These are phyloP conservation scores for Thelephora terrestris DNA, from an alignment of 1,284 basidiomycete species.

Conservation along the genomic window DNA sequence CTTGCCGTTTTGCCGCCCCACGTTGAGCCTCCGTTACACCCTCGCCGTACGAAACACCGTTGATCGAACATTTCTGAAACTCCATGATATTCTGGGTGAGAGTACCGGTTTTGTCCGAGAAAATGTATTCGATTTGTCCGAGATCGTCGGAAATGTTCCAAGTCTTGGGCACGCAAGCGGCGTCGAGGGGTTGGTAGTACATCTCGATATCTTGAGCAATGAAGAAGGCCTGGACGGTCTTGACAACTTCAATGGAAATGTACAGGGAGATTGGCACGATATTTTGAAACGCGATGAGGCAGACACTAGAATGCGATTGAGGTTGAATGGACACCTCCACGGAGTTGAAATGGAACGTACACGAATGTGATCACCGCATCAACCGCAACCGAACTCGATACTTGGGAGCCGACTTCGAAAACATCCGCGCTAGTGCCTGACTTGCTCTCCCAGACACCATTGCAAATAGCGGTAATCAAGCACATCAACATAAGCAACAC, in stretches of 20 bases:
- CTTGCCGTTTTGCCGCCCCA: slow-evolving; percentile 80
- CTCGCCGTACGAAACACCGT: slow-evolving; percentile 82
- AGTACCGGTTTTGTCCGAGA: slow-evolving; percentile 96
- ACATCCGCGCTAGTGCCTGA: slow-evolving; percentile 59
- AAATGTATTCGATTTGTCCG: slow-evolving; percentile 96
- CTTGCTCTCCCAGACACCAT: slow-evolving; percentile 60
- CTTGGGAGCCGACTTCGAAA: slow-evolving; percentile 62
- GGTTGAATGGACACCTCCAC: background rate
- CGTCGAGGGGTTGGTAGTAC: slow-evolving; percentile 87
- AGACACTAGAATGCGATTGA: slow-evolving; percentile 17
- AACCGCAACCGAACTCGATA: slow-evolving; percentile 51
- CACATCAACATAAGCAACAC: slow-evolving; percentile 75
- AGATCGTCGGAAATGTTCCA: slow-evolving; percentile 99
- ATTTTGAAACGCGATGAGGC: slow-evolving; percentile 93
- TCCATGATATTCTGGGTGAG: slow-evolving; percentile 98
- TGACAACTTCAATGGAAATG: slow-evolving; percentile 97
- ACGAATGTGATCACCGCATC: slow-evolving; percentile 87
- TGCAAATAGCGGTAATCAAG: slow-evolving; percentile 60
- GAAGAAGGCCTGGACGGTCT: slow-evolving; percentile 95
- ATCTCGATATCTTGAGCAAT: slow-evolving; percentile 96
- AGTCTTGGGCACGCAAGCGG: slow-evolving; percentile 89
- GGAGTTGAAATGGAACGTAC: slow-evolving; percentile 35
- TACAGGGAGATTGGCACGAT: slow-evolving; percentile 96
- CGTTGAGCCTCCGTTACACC: slow-evolving; percentile 93
- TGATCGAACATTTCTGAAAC: slow-evolving; percentile 91